Evolutionary conservation across 2,329 filamentous ascomycete species (phyloP), one percentile per base, ranked within the genome.

Genomic region (Fusarium sp.): DNA sequence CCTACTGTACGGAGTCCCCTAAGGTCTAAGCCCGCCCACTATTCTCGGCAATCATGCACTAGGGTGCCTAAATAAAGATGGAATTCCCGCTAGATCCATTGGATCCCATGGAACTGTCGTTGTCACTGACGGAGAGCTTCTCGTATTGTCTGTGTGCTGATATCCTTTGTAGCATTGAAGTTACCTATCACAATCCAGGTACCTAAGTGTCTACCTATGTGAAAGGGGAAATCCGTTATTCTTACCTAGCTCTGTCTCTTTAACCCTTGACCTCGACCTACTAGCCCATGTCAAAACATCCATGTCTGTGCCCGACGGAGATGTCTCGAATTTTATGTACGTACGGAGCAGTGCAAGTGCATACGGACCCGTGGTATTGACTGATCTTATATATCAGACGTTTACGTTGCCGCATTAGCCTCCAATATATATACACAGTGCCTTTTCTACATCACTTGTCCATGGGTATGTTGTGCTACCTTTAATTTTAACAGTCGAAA

Each of bases 1-100:
- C 34, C 34, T 38, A 38, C 18, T 38, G 18, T 38, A 38, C 67
- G 63, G 63, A 58, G 55, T 40, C 64, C 45, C 64, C 68, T 70
- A 55, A 54, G 41, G 34, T 52, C 64, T 70, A 45, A 55, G 43
- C 52, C 44, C 41, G 15, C 41, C 67, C 68, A 56, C 59, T 71
- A 62, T 70, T 69, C 64, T 70, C 68, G 68, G 68, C 65, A 70
- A 71, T 70, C 68, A 70, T 70, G 64, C 59, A 69, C 64, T 60
- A 71, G 58, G 68, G 34, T 38, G 10, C 18, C 34, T n/a, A 38
- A 38, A 38, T 38, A 38, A 38, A 38, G 34, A 58, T 69, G 59
- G 63, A 34, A 38, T 51, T 7, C 29, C 29, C 34, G 34, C 34
- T 38, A 38, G 34, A 38, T 34, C 32, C 16, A 34, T 34, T 34